Evolutionary conservation across 108 stramenopile species (phyloP).

Genomic region (Nannochloropsis salina): DNA sequence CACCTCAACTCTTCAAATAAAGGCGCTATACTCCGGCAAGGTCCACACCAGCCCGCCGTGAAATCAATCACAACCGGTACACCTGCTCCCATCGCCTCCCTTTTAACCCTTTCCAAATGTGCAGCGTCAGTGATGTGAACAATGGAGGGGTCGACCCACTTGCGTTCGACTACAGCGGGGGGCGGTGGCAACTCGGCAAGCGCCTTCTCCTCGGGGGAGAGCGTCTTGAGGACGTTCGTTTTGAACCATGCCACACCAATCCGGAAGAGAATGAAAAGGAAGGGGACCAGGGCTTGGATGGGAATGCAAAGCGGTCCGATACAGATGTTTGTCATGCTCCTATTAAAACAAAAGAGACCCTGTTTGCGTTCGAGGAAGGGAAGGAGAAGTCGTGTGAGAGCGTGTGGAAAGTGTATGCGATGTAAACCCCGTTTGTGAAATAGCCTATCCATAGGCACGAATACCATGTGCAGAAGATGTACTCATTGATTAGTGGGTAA

Average conservation of each 20-base stretch:
- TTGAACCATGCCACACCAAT: not conserved
- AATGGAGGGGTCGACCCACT: not conserved
- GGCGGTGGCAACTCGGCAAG: not conserved
- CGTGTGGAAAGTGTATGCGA: too few species aligned
- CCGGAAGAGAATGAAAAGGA: slow-evolving; percentile 15
- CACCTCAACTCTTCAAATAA: not conserved
- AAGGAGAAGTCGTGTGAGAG: too few species aligned
- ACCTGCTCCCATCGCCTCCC: not conserved
- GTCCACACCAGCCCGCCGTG: not conserved
- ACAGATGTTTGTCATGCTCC: not conserved
- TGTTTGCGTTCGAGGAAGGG: too few species aligned
- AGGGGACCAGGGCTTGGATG: not conserved
- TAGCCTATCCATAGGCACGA: too few species aligned
- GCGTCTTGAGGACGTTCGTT: not conserved
- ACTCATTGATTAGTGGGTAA: too few species aligned
- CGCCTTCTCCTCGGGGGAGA: not conserved
- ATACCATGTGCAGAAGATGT: too few species aligned
- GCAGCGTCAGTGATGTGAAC: not conserved
- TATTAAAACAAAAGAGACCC: too few species aligned
- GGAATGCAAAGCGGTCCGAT: not conserved
- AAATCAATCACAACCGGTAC: slow-evolving; percentile 3
- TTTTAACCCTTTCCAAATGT: not conserved
- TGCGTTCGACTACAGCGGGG: not conserved
- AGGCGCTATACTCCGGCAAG: slow-evolving; percentile 20
- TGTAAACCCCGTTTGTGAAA: too few species aligned